Conservation (phyloP, 1,284 basidiomycete genomes). For the Irpex sp. region DNA sequence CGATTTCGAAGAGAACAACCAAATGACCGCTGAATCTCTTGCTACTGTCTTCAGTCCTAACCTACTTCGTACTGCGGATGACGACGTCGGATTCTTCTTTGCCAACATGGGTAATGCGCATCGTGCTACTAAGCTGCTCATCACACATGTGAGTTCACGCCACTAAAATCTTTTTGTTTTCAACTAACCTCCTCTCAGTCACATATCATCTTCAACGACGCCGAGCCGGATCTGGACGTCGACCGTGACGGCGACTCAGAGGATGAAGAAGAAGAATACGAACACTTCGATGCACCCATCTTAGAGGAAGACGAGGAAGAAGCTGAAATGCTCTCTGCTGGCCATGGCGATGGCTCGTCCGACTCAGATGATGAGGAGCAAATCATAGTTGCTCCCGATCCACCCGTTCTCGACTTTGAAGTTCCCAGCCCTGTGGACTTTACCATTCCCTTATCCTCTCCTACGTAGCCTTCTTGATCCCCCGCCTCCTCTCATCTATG, state of each 20-base stretch:
- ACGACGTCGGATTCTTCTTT: conserved; percentile 71
- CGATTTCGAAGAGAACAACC: conserved; percentile 80
- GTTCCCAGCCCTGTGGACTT: conserved; percentile 13
- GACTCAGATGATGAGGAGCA: conserved; percentile 7
- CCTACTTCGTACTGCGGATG: conserved; percentile 63
- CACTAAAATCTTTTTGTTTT: not conserved
- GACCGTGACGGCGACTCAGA: conserved; percentile 39
- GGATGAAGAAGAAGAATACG: conserved; percentile 36
- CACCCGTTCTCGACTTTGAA: conserved; percentile 12
- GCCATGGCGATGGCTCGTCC: not conserved
- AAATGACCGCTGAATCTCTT: conserved; percentile 81
- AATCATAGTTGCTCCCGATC: conserved; percentile 4
- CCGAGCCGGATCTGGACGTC: conserved; percentile 31
- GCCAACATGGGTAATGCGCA: conserved; percentile 76
- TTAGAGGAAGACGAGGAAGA: conserved; percentile 45
- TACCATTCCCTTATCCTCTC: conserved; percentile 11
- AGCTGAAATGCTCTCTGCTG: conserved; percentile 20
- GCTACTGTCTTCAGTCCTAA: conserved; percentile 84
- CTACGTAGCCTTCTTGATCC: not conserved
- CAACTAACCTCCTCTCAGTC: conserved; percentile 23
- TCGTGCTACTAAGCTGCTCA: conserved; percentile 72
- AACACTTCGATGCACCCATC: conserved; percentile 45
- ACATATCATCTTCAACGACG: conserved; percentile 47
- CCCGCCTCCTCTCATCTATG: not conserved
- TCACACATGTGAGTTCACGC: conserved; percentile 64